These are phyloP conservation scores for Actinomucor elegans DNA, from an alignment of 371 early-diverging fungal species.

Conservation along the genomic window DNA sequence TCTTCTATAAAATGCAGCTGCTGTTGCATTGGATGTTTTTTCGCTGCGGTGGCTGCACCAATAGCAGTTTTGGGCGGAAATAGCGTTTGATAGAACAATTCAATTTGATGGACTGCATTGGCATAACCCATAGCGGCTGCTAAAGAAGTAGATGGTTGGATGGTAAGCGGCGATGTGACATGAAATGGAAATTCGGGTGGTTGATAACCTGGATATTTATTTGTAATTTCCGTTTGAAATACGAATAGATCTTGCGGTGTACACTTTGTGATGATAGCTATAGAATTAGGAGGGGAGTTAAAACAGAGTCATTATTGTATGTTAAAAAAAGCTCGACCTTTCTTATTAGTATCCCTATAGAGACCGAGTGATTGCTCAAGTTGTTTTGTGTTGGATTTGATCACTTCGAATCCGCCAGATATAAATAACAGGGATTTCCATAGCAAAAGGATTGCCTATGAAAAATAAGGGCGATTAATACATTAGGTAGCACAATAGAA, in stretches of 20 bases:
- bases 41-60: background rate
- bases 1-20: background rate
- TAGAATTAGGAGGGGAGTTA: too few species aligned
- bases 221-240: constrained; percentile 54
- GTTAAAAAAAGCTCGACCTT: too few species aligned
- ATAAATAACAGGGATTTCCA: constrained; percentile 72
- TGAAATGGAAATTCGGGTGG: constrained; percentile 25
- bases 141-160: constrained; percentile 11
- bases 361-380: constrained; percentile 12
- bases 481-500: background rate
- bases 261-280: constrained; percentile 45
- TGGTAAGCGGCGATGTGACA: constrained; percentile 5
- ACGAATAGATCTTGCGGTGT: constrained; percentile 61
- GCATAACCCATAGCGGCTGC: constrained; percentile 2
- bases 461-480: constrained; percentile 56
- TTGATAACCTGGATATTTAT: constrained; percentile 63
- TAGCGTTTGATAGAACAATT: constrained; percentile 6
- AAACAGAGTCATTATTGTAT: too few species aligned
- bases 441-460: constrained; percentile 14
- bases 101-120: background rate
- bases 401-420: constrained; percentile 58
- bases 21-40: background rate
- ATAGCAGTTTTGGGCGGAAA: constrained; percentile 9
- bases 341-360: too few species aligned
- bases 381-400: constrained; percentile 9